phyloP scores from a whole-genome alignment of 2,329 filamentous ascomycete genomes.

The Aspergillus arachidicola region DNA sequence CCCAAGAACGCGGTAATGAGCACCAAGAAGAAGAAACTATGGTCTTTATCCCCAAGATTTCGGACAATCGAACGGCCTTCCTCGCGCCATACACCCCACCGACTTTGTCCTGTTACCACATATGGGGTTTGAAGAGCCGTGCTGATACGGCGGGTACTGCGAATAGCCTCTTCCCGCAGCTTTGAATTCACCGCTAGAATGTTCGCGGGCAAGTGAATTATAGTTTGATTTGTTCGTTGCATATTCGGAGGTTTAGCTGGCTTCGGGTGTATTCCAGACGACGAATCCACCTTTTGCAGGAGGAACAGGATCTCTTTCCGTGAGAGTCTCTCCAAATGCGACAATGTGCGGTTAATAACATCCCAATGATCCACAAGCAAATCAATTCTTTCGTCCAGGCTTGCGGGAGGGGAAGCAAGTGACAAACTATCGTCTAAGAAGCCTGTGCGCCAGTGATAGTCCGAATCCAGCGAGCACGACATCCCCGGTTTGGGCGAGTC shows the following conservation, averaged over 20 bases:
- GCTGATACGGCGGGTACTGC: slow-evolving; percentile 54
- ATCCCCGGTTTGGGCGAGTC: slow-evolving; percentile 37
- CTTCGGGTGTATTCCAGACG: slow-evolving; percentile 44
- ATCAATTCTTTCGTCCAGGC: slow-evolving; percentile 57
- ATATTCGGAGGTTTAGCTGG: slow-evolving; percentile 49
- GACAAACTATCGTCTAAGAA: slow-evolving; percentile 45
- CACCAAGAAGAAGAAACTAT: slow-evolving; percentile 63
- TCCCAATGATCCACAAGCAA: slow-evolving; percentile 62
- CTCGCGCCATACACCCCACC: slow-evolving; percentile 64
- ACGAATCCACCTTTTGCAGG: slow-evolving; percentile 51
- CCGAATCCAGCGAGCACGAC: slow-evolving; percentile 46
- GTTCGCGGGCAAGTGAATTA: slow-evolving; percentile 53
- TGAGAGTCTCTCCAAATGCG: slow-evolving; percentile 55
- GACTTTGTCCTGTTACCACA: slow-evolving; percentile 60
- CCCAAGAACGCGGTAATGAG: slow-evolving; percentile 62
- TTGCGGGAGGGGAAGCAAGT: slow-evolving; percentile 51
- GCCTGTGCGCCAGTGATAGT: slow-evolving; percentile 39
- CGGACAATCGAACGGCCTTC: slow-evolving; percentile 61
- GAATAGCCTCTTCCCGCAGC: slow-evolving; percentile 51
- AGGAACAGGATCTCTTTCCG: slow-evolving; percentile 55
- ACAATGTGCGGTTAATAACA: slow-evolving; percentile 59
- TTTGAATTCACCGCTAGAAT: slow-evolving; percentile 48
- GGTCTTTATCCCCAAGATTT: slow-evolving; percentile 57
- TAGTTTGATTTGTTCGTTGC: slow-evolving; percentile 52
- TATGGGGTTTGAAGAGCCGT: slow-evolving; percentile 59